A percentile compares a stretch with the other conserved stretches of the same genome.
These are phyloP conservation scores for Sporothrix inflata DNA, from an alignment of 2,329 filamentous ascomycete species.

Conservation along the genomic window DNA sequence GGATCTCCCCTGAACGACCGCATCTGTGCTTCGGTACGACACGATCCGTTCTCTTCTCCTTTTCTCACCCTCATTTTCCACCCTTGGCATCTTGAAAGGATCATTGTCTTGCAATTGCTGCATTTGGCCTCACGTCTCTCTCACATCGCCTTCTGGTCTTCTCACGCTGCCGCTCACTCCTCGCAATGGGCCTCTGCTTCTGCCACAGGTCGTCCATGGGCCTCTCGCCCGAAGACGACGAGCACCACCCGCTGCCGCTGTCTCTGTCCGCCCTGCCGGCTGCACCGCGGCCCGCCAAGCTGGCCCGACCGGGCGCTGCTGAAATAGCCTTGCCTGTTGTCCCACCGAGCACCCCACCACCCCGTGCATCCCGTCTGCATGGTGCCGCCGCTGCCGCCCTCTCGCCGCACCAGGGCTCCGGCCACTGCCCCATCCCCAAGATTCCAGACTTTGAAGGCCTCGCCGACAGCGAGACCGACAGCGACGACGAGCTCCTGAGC, in stretches of 20 bases:
- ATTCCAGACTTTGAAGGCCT: constrained; percentile 35
- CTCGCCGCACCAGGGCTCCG: constrained; percentile 3
- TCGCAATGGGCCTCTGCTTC: constrained; percentile 33
- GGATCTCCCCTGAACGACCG: not conserved
- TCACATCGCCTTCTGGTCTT: not conserved
- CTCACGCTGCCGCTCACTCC: not conserved
- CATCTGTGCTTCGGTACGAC: constrained; percentile 13
- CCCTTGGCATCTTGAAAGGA: not conserved
- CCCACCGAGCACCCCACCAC: constrained; percentile 1
- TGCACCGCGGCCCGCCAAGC: constrained; percentile 14
- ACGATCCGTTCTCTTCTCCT: not conserved
- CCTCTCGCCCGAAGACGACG: constrained; percentile 12
- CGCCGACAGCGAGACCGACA: constrained; percentile 46
- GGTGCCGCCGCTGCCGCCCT: not conserved
- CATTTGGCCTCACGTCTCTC: not conserved
- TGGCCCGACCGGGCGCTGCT: not conserved
- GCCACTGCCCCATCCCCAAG: constrained; percentile 24
- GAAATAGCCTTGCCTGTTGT: not conserved
- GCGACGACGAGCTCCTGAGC: constrained; percentile 43
- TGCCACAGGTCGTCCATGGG: constrained; percentile 27
- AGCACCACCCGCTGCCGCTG: constrained; percentile 21
- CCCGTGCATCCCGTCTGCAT: not conserved
- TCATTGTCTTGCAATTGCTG: not conserved
- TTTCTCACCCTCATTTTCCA: not conserved
- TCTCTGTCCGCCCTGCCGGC: constrained; percentile 12